These are phyloP conservation scores for Kwoniella sp. DNA, from an alignment of 768 basidiomycete genomes.

Conservation along the genomic window DNA sequence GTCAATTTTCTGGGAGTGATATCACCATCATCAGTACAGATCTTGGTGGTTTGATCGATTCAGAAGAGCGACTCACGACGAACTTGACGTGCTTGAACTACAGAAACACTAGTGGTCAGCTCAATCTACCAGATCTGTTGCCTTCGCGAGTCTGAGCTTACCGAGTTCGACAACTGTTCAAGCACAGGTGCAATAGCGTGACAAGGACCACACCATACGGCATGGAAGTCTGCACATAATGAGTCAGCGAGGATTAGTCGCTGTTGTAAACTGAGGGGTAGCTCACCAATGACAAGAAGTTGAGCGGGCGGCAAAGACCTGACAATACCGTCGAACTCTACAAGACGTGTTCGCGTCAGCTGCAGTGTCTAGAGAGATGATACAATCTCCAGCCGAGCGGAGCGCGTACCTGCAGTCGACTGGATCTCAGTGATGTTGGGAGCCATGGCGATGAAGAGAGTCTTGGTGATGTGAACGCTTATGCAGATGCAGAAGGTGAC, in stretches of 20 bases:
- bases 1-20: conserved; percentile 48
- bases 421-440: conserved; percentile 45
- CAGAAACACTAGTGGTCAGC: conserved; percentile 7
- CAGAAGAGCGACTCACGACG: conserved; percentile 30
- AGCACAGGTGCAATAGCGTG: conserved; percentile 52
- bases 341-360: neutral
- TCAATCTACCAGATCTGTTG: neutral
- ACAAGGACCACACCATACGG: conserved; percentile 53
- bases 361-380: neutral
- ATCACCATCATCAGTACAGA: neutral
- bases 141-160: too few species aligned
- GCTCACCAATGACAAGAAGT: conserved; percentile 51
- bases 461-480: too few species aligned
- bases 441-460: conserved; percentile 29
- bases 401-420: conserved; percentile 32
- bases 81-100: conserved; percentile 50
- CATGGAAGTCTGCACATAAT: conserved; percentile 46
- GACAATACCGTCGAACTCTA: conserved; percentile 51
- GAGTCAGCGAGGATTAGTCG: neutral
- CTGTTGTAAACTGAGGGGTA: too few species aligned
- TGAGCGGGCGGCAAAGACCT: conserved; percentile 37
- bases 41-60: too few species aligned
- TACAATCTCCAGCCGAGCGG: neutral
- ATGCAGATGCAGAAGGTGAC: neutral
- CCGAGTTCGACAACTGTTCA: conserved; percentile 44